Evolutionary conservation across 2,329 filamentous ascomycete genomes (phyloP).

Genomic region (Ceratocystis albifundus): DNA sequence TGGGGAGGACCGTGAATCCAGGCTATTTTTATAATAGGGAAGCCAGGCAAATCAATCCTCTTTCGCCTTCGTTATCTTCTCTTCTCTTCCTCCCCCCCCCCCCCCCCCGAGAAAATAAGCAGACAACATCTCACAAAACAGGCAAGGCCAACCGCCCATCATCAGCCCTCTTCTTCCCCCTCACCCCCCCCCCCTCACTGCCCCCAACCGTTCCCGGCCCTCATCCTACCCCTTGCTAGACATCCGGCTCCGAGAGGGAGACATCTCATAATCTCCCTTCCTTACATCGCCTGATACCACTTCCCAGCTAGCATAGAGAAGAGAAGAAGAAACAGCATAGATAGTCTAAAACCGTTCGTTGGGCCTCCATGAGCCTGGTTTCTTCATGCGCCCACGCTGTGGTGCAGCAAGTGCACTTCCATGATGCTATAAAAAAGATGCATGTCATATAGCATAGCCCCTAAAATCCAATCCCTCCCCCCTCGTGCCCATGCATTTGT

Average conservation of each 20-base stretch:
- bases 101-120: background rate
- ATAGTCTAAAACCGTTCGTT: background rate
- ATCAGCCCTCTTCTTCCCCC: background rate
- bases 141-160: slow-evolving; percentile 6
- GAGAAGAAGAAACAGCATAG: background rate
- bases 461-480: no score
- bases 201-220: background rate
- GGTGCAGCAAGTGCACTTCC: background rate
- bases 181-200: background rate
- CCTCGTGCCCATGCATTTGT: background rate
- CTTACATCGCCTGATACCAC: background rate
- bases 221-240: background rate
- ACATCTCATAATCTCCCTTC: background rate
- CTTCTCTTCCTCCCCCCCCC: no score
- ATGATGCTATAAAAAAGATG: slow-evolving; percentile 8
- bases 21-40: background rate
- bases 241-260: background rate
- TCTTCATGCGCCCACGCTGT: background rate
- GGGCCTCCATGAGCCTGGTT: background rate
- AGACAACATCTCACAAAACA: slow-evolving; percentile 1
- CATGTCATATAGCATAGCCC: slow-evolving; percentile 9
- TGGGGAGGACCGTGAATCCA: background rate
- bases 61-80: background rate
- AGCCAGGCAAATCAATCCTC: background rate
- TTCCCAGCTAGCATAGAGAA: background rate